Base-by-base conservation (phyloP, 495 filamentous ascomycete genomes). In the Tuber calosporum region DNA sequence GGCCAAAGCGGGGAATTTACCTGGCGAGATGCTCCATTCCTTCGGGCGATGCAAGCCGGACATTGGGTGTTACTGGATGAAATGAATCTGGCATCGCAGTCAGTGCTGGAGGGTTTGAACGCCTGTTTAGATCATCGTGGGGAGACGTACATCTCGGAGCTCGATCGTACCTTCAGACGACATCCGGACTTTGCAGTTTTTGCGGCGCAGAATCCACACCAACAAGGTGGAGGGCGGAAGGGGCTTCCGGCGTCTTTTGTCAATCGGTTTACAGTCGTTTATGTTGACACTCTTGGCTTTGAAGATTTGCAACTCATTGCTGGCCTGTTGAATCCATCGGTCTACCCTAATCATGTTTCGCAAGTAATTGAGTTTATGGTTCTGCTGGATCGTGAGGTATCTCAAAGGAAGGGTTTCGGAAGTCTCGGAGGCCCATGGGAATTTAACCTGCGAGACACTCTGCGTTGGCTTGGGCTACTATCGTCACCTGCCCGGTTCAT, bases 31-130 rank as follows among this genome's bases (percentile, higher is more conserved):
- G 96, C 93, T 20, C 93, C 96, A 1, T 99, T 98, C 81, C 84
- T 99, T 43, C 90, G 90, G 81, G 96, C 96, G 13, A 98, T 99
- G 94, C 94, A 96, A 81, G 89, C 88, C 67, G 96, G 96, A 19
- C 89, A 94, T 75, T 99, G 96, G 96, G 94, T 98, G 11, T 84
- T 99, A 13, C 85, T 99, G 1, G 96, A 99, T 82, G 96, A 99
- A 85, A 97, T 99, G 96, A 99, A 99, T 79, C 81, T 99, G 69
- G 96, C 96, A 4, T 98, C 96, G 0, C 96, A 98, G 81, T 96
- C 94, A 8, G 93, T 99, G 37, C 89, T 99, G 2, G 96, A 99
- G 82, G 96, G 96, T 75, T 85, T 99, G 26, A 99, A 99, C 78
- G 94, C 95, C 22, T 98, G 96, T 84, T 86, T 99, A 37, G 96